phyloP scores from a whole-genome alignment of 345 rosid genomes.

The Gossypium australe region DNA sequence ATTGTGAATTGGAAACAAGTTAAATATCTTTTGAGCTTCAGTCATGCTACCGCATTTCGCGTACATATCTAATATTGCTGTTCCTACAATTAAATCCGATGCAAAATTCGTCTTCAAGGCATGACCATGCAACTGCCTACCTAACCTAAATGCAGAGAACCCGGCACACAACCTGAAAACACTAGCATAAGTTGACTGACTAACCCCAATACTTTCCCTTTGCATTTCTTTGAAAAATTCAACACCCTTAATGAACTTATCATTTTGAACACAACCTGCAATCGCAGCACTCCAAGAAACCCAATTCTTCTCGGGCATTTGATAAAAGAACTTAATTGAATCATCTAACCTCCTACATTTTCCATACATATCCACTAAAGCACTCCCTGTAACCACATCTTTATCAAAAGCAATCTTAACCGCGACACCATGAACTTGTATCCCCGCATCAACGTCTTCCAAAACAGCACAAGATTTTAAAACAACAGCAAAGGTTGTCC shows the following conservation, averaged over 20 bases:
- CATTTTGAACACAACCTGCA: conserved; percentile 75
- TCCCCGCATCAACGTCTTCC: conserved; percentile 40
- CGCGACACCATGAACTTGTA: conserved; percentile 69
- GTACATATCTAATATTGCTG: conserved; percentile 91
- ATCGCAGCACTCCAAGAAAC: conserved; percentile 87
- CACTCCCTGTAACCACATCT: conserved; percentile 72
- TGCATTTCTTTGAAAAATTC: conserved; percentile 73
- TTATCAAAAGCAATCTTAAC: conserved; percentile 46
- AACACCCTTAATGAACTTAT: conserved; percentile 38
- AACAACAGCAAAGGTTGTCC: conserved; percentile 56
- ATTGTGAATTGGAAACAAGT: conserved; percentile 46
- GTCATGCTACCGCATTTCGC: conserved; percentile 63
- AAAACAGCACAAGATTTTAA: conserved; percentile 53
- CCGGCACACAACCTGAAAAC: conserved; percentile 74
- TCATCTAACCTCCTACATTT: conserved; percentile 58
- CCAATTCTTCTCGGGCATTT: conserved; percentile 61
- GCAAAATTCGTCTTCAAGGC: conserved; percentile 59
- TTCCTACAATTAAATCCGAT: conserved; percentile 63
- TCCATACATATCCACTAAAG: conserved; percentile 86
- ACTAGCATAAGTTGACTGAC: conserved; percentile 92
- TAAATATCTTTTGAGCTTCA: conserved; percentile 67
- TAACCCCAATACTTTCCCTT: conserved; percentile 38
- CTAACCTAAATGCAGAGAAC: conserved; percentile 43
- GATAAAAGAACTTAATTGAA: conserved; percentile 49
- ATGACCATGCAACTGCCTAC: conserved; percentile 83